Conservation (phyloP, 1,284 basidiomycete genomes). For the Papiliotrema terrestris region DNA sequence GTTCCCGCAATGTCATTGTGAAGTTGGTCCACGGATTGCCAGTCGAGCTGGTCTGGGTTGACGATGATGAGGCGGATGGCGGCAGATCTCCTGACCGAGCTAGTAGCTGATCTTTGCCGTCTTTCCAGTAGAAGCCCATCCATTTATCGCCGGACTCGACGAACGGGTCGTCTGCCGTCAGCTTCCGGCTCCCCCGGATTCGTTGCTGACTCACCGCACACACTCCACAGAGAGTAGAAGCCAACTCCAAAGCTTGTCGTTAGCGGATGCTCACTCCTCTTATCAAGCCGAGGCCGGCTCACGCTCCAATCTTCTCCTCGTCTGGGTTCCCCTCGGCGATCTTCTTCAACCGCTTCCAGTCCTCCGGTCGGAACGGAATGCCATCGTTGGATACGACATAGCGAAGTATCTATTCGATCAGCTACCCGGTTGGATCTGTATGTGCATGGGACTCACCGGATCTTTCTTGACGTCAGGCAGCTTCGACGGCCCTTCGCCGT, state of each 20-base stretch:
- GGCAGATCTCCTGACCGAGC: constrained; percentile 70
- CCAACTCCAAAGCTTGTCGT: constrained; percentile 49
- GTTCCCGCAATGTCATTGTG: constrained; percentile 83
- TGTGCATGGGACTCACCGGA: constrained; percentile 39
- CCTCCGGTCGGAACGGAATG: constrained; percentile 66
- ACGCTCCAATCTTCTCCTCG: constrained; percentile 53
- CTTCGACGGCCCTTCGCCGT: constrained; percentile 18
- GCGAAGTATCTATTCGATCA: constrained; percentile 36
- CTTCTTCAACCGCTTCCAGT: constrained; percentile 84
- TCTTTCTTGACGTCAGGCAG: constrained; percentile 62
- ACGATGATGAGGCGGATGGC: constrained; percentile 35
- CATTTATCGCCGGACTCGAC: constrained; percentile 84
- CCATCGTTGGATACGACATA: constrained; percentile 82
- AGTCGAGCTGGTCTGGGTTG: constrained; percentile 27
- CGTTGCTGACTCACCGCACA: constrained; percentile 35
- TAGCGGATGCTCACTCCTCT: not conserved
- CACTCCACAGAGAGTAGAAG: constrained; percentile 54
- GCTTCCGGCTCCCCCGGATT: not conserved
- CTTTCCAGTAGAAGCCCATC: constrained; percentile 98
- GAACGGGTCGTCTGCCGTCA: constrained; percentile 72
- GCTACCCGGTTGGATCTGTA: not conserved
- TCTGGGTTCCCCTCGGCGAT: constrained; percentile 55
- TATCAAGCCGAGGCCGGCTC: constrained; percentile 5
- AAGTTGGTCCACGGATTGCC: constrained; percentile 77
- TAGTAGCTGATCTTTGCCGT: constrained; percentile 77